Evolutionary conservation across 2,329 filamentous ascomycete genomes (phyloP), one percentile per base, ranked within the genome.

Genomic region (Colletotrichum echinochloae): DNA sequence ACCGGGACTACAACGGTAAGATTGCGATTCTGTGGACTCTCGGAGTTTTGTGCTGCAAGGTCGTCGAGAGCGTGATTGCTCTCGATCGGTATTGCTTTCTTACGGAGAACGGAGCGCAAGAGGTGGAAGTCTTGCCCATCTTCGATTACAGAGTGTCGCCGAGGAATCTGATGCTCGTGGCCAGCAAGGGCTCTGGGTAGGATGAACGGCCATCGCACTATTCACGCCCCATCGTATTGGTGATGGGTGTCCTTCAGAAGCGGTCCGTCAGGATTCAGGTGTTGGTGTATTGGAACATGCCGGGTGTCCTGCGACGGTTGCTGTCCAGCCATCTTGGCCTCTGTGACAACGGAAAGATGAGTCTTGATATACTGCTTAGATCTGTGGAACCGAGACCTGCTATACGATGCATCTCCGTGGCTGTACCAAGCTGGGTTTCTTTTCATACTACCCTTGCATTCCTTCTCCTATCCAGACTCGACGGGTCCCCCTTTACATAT

Each of bases 21-120:
- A 74, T 80, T 3, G 76, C 78, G 2, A 79, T 79, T 5, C 28
- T 80, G 16, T 80, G 78, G 78, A 79, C 77, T 1, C 66, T 80
- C 18, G 75, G 78, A 11, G 72, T 79, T 16, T 59, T 79, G 0
- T 79, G 78, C 67, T 78, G 77, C 60, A 80, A 79, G 63, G 63
- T 78, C 1, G 74, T 79, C 3, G 78, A 80, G 70, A 80, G 78
- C 14, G 67, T 76, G 0, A 75, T 80, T 61, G 77, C 75, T 0
- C 57, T 79, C n/a, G 78, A 80, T 26, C 77, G 78, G 1, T 79
- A 78, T 48, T 75, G 72, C 72, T 79, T 76, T 60, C 75, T 80
- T 2, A n/a, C 57, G 0, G 78, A 79, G 66, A 66, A 74, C 23
- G 74, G 61, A 0, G 74, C 70, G 5, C 26, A 49, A 0, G 41